These are phyloP conservation scores for Hortaea werneckii DNA, from an alignment of 2,329 filamentous ascomycete genomes.

Conservation along the genomic window DNA sequence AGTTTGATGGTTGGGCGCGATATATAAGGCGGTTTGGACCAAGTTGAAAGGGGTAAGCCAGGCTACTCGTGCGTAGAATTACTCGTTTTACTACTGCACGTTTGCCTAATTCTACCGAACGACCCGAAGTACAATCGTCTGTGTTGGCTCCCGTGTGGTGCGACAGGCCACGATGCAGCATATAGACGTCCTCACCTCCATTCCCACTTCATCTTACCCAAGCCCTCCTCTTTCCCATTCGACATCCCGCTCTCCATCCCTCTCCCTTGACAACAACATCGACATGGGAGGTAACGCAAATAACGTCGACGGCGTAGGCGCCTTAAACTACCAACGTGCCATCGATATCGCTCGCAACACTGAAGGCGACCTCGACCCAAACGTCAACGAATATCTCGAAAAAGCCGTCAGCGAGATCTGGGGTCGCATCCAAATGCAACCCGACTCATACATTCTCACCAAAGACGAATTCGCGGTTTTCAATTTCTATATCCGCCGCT, in stretches of 20 bases:
- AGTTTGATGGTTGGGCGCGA: no score
- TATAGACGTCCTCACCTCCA: conserved; percentile 1
- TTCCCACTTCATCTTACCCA: conserved; percentile 16
- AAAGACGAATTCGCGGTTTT: conserved; percentile 74
- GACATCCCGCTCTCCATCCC: conserved; percentile 3
- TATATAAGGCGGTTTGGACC: no score
- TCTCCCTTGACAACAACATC: conserved; percentile 6
- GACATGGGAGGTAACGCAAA: conserved; percentile 33
- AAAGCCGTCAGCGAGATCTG: conserved; percentile 54
- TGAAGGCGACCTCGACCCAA: conserved; percentile 55
- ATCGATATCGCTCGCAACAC: conserved; percentile 68
- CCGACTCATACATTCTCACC: conserved; percentile 61
- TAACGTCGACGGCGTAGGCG: conserved; percentile 25
- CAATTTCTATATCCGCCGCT: conserved; percentile 70
- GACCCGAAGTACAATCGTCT: neutral
- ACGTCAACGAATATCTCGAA: conserved; percentile 56
- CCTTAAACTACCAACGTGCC: conserved; percentile 51
- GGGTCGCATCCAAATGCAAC: conserved; percentile 54
- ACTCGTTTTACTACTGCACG: conserved; percentile 1
- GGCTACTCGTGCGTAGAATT: no score
- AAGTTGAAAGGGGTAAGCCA: no score
- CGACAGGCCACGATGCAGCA: neutral
- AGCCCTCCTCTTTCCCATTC: conserved; percentile 17
- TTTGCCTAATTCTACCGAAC: neutral
- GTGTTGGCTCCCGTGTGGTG: neutral